phyloP scores from a whole-genome alignment of 2,329 filamentous ascomycete genomes.

The Aspergillus hiratsukae region DNA sequence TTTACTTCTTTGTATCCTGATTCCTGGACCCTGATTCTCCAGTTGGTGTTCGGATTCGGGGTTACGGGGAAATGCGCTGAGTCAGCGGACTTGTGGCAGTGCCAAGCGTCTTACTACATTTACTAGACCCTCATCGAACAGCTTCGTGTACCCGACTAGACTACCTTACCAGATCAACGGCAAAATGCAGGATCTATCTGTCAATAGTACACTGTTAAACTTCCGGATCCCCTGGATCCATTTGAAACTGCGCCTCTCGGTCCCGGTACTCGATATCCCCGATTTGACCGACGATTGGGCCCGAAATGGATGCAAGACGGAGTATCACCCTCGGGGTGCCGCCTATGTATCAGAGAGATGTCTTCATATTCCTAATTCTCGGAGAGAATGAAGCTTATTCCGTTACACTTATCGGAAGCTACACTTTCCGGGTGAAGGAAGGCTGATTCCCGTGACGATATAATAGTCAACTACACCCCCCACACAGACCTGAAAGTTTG shows the following conservation, averaged over 20 bases:
- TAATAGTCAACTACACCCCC: not conserved
- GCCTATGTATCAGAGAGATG: not conserved
- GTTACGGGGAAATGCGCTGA: not conserved
- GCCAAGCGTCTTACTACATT: too few species aligned
- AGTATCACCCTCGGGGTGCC: not conserved
- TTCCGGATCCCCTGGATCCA: not conserved
- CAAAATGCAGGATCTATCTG: not conserved
- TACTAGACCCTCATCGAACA: not conserved
- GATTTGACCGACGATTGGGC: not conserved
- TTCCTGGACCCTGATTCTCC: not conserved
- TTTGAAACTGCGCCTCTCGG: not conserved
- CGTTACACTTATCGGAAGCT: not conserved
- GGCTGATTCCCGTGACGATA: not conserved
- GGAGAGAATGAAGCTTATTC: not conserved
- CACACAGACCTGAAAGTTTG: not conserved
- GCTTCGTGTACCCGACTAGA: too few species aligned
- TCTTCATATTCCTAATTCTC: not conserved
- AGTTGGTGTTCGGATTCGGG: not conserved
- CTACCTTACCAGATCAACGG: too few species aligned
- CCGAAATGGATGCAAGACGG: not conserved
- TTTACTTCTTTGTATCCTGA: not conserved
- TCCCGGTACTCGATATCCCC: not conserved
- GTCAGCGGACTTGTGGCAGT: not conserved
- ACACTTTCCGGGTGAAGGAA: not conserved
- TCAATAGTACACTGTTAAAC: not conserved